Evolutionary conservation across 805 yeast genomes (phyloP).

Genomic region (Myxozyma lipomycoides): DNA sequence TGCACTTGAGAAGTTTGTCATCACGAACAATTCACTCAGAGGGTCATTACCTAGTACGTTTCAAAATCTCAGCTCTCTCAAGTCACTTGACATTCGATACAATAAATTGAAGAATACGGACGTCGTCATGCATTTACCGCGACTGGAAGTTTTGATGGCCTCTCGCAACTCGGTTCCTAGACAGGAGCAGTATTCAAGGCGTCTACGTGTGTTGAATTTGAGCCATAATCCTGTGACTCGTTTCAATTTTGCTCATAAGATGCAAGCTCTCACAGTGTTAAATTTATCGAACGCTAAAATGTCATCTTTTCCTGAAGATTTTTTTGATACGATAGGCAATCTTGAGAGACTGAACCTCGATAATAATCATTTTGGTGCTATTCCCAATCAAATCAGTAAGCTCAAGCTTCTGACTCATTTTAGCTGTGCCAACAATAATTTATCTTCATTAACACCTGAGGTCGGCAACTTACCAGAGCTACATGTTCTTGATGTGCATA

Average conservation of each 20-base stretch:
- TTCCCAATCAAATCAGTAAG: slow-evolving; percentile 65
- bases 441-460: slow-evolving; percentile 63
- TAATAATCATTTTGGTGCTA: slow-evolving; percentile 70
- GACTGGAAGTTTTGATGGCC: slow-evolving; percentile 28
- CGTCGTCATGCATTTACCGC: slow-evolving; percentile 30
- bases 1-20: slow-evolving; percentile 62
- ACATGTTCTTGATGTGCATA: slow-evolving; percentile 70
- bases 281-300: slow-evolving; percentile 80
- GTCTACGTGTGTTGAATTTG: slow-evolving; percentile 63
- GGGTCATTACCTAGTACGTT: slow-evolving; percentile 53
- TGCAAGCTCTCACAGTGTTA: slow-evolving; percentile 61
- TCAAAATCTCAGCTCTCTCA: slow-evolving; percentile 51
- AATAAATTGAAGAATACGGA: slow-evolving; percentile 50
- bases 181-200: slow-evolving; percentile 59
- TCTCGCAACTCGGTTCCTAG: slow-evolving; percentile 53
- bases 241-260: slow-evolving; percentile 50
- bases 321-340: slow-evolving; percentile 58
- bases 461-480: slow-evolving; percentile 59
- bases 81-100: slow-evolving; percentile 72
- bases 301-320: slow-evolving; percentile 62
- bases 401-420: slow-evolving; percentile 59
- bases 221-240: slow-evolving; percentile 82
- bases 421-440: slow-evolving; percentile 69
- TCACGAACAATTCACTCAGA: slow-evolving; percentile 66
- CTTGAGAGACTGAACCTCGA: slow-evolving; percentile 73